Conservation (phyloP, 164 flowering plant genomes). For the Sextonia rubra region DNA sequence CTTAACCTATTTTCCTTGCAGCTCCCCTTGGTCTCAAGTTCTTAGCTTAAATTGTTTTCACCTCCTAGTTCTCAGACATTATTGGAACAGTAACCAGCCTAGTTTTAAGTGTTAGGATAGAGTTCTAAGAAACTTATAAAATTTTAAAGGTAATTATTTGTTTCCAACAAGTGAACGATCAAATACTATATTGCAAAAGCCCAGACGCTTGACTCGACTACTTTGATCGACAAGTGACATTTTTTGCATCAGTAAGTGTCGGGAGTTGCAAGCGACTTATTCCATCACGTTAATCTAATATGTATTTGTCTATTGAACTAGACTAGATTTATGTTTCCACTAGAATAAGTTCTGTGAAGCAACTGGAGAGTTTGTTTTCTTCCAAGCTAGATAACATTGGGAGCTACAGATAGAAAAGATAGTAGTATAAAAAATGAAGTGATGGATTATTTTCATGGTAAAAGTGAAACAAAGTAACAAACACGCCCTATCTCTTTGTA, state of each 20-base stretch:
- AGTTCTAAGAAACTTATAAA: too few relatives aligned
- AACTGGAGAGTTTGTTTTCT: neutral
- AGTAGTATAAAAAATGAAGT: neutral
- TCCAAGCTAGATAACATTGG: neutral
- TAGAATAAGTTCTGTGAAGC: neutral
- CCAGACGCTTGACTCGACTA: too few relatives aligned
- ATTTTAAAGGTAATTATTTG: too few relatives aligned
- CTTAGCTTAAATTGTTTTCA: too few relatives aligned
- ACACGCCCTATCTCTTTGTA: neutral
- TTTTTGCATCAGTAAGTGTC: neutral
- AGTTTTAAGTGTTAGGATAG: neutral
- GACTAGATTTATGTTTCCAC: neutral
- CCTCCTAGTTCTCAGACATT: neutral
- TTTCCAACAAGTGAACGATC: neutral
- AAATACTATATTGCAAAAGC: neutral
- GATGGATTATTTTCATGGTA: neutral
- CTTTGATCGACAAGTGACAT: too few relatives aligned
- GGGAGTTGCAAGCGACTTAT: neutral
- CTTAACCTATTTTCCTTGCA: neutral
- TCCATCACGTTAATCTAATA: neutral
- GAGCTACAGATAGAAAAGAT: neutral
- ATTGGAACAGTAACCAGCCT: neutral
- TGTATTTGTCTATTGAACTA: neutral
- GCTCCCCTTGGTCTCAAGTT: too few relatives aligned
- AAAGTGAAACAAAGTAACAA: neutral